Conservation (phyloP, 768 basidiomycete genomes). For the Trametes meyenii region DNA sequence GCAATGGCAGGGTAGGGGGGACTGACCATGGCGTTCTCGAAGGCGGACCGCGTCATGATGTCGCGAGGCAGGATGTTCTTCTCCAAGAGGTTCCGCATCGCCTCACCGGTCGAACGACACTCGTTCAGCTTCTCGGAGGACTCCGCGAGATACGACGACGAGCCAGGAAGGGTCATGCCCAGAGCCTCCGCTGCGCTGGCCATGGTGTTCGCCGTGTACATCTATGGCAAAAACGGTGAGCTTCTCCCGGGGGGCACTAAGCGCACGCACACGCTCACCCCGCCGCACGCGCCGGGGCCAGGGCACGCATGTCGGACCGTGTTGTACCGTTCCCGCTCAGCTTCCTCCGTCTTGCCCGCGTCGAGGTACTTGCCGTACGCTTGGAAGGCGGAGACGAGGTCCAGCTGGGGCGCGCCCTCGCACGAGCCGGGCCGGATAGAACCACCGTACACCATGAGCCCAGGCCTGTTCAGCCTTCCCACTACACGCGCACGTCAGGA, state of each 20-base stretch:
- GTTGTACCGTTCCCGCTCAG: slow-evolving; percentile 82
- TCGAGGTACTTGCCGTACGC: slow-evolving; percentile 94
- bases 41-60: slow-evolving; percentile 96
- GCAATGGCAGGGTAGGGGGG: slow-evolving; percentile 11
- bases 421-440: slow-evolving; percentile 93
- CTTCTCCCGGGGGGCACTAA: no score
- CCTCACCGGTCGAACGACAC: slow-evolving; percentile 75
- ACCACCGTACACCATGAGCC: slow-evolving; percentile 97
- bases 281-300: slow-evolving; percentile 97
- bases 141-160: slow-evolving; percentile 96
- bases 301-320: slow-evolving; percentile 94
- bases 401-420: slow-evolving; percentile 83
- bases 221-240: slow-evolving; percentile 46
- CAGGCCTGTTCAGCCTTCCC: slow-evolving; percentile 93
- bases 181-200: slow-evolving; percentile 93
- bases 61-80: slow-evolving; percentile 92
- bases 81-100: slow-evolving; percentile 86
- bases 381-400: slow-evolving; percentile 98
- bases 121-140: slow-evolving; percentile 87
- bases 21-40: slow-evolving; percentile 94
- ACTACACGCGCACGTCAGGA: slow-evolving; percentile 47
- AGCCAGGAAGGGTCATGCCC: slow-evolving; percentile 96
- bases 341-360: slow-evolving; percentile 80
- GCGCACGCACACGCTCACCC: slow-evolving; percentile 57
- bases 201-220: slow-evolving; percentile 99